Conservation (phyloP, 805 yeast species). For the Saccharomyces kudriavzevii region DNA sequence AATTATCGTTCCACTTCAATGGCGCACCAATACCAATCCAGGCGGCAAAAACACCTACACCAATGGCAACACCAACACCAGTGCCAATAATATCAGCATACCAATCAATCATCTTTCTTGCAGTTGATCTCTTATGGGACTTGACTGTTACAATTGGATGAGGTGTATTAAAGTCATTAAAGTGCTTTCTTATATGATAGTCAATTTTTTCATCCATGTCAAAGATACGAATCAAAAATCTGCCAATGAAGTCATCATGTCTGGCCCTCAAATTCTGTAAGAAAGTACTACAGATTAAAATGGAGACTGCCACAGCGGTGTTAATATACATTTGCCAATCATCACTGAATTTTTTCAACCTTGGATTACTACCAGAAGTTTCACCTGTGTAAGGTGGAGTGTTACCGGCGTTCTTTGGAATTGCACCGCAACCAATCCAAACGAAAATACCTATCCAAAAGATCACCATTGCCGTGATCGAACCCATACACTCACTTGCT, state of each 20-base stretch:
- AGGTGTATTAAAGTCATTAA: constrained; percentile 16
- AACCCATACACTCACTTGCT: constrained; percentile 27
- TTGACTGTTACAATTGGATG: constrained; percentile 21
- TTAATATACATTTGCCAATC: constrained; percentile 37
- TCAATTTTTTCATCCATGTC: constrained; percentile 29
- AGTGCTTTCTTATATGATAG: constrained; percentile 12
- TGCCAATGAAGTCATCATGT: constrained; percentile 28
- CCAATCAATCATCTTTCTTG: constrained; percentile 27
- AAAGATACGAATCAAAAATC: constrained; percentile 14
- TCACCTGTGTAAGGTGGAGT: constrained; percentile 22
- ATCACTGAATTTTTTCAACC: constrained; percentile 25
- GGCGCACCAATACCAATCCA: constrained; percentile 34
- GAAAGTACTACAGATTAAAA: constrained; percentile 32
- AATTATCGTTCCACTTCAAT: constrained; percentile 33
- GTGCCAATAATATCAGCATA: constrained; percentile 39
- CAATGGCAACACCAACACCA: constrained; percentile 34
- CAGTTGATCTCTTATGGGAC: constrained; percentile 12
- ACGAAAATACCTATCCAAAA: constrained; percentile 34
- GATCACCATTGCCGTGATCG: constrained; percentile 26
- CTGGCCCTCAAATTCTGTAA: constrained; percentile 35
- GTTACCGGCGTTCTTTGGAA: constrained; percentile 23
- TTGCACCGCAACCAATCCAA: constrained; percentile 34
- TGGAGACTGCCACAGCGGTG: constrained; percentile 35
- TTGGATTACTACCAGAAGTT: constrained; percentile 19
- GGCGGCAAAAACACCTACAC: constrained; percentile 28